Evolutionary conservation across 257 asterid genomes (phyloP), one percentile per base, ranked within the genome.

Genomic region (Jacaranda mimosifolia): DNA sequence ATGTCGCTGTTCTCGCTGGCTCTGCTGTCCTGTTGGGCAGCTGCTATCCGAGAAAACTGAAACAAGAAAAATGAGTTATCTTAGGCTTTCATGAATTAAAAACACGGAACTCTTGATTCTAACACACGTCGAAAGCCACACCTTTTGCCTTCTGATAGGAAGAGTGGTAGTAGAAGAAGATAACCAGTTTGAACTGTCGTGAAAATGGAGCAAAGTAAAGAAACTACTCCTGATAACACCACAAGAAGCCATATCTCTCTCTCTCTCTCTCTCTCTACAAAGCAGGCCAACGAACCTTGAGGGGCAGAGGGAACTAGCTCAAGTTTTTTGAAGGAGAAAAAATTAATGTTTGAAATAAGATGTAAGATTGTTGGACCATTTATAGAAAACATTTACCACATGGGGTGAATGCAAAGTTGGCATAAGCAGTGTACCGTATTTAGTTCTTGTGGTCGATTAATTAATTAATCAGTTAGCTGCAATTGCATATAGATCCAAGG

Each of bases 11-110:
- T 26, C 32, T 26, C 32, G 32, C 32, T 26, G 32, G 74, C 19
- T 65, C 63, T 64, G 5, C 72, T 40, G 32, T 84, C 88, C 36
- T 74, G 80, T 14, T 78, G 86, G 12, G 75, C 63, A 2, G 85
- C 83, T 56, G 74, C 79, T 1, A 74, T 70, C 58, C 84, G 80
- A 1, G 52, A 5, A 45, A 70, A 71, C 92, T 86, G 82, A n/a
- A 42, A 71, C 36, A 39, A 60, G 2, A 76, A 11, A 17, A 62
- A 63, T 45, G 21, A 12, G 32, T 35, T 13, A 5, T n/a, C 12
- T 63, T 26, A 26, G 32, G 12, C 6, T 15, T 26, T 26, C 0
- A 40, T n/a, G 7, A 21, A 45, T 0, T 15, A 0, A 17, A 6
- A 67, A 11, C 43, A 5, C 26, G 81, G 10, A 58, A 42, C 15